A percentile compares a stretch with the other conserved stretches of the same genome.
phyloP scores from a whole-genome alignment of 2,329 filamentous ascomycete species.

The Sporothrix luriei region DNA sequence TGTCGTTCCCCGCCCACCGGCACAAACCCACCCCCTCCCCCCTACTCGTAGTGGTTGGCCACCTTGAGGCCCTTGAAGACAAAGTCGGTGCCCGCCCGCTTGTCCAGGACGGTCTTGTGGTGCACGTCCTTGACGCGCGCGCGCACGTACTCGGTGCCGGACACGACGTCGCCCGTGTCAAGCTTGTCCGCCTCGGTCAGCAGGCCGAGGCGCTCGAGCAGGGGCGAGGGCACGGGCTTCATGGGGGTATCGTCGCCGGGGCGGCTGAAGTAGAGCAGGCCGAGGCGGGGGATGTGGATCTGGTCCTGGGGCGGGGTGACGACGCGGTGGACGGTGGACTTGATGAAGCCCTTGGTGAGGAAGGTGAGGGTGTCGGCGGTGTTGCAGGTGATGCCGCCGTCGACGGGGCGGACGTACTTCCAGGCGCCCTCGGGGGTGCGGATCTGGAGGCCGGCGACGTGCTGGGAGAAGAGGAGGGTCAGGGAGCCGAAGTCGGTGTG shows the following conservation, averaged over 20 bases:
- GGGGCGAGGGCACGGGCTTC: constrained; percentile 32
- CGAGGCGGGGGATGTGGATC: constrained; percentile 51
- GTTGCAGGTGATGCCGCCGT: constrained; percentile 50
- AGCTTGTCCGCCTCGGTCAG: constrained; percentile 47
- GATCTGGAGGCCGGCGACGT: constrained; percentile 85
- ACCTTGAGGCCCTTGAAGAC: constrained; percentile 31
- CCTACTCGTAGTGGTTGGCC: constrained; percentile 26
- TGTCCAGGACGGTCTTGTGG: constrained; percentile 49
- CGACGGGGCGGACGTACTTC: constrained; percentile 52
- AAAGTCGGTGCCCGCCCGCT: constrained; percentile 46
- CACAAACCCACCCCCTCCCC: background rate
- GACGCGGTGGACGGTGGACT: constrained; percentile 34
- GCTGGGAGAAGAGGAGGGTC: constrained; percentile 75
- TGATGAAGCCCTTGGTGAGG: constrained; percentile 38
- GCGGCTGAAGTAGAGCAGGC: constrained; percentile 56
- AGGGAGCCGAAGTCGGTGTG: constrained; percentile 82
- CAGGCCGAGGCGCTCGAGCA: constrained; percentile 42
- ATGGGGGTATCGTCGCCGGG: constrained; percentile 37
- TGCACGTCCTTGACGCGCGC: constrained; percentile 53
- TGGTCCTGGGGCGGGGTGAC: constrained; percentile 45
- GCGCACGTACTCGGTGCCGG: constrained; percentile 51
- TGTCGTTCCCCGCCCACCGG: background rate
- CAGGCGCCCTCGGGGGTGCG: constrained; percentile 59
- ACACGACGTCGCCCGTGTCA: constrained; percentile 42
- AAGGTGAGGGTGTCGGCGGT: constrained; percentile 45